phyloP scores from a whole-genome alignment of 768 basidiomycete genomes.

The Pleurotus djamor region DNA sequence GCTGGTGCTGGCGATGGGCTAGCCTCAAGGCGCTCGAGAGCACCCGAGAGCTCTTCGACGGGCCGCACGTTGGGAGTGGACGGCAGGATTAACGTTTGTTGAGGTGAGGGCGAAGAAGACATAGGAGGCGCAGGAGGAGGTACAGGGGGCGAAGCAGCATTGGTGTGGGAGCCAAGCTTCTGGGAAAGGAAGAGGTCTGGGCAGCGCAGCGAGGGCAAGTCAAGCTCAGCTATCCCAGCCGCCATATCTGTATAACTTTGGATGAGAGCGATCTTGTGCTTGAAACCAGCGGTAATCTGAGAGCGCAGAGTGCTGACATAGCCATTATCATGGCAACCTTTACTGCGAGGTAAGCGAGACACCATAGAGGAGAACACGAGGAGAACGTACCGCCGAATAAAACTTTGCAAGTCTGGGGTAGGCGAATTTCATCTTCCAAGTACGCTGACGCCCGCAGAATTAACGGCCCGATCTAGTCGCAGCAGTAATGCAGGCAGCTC shows the following conservation, averaged over 20 bases:
- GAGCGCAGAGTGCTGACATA: constrained; percentile 63
- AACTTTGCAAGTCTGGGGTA: constrained; percentile 64
- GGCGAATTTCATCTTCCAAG: constrained; percentile 58
- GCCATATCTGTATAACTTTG: constrained; percentile 64
- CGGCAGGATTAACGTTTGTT: not conserved
- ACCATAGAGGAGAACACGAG: constrained; percentile 3
- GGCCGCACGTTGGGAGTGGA: not conserved
- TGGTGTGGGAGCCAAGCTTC: constrained; percentile 39
- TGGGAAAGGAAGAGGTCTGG: constrained; percentile 59
- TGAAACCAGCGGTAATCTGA: constrained; percentile 62
- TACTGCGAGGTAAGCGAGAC: constrained; percentile 5
- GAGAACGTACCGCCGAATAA: constrained; percentile 58
- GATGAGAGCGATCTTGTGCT: constrained; percentile 63
- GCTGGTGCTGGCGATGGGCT: not conserved
- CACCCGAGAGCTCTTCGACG: not conserved
- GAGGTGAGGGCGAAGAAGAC: not conserved
- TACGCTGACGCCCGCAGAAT: constrained; percentile 31
- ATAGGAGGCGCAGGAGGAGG: not conserved
- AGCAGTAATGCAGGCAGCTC: constrained; percentile 13
- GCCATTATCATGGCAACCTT: constrained; percentile 75
- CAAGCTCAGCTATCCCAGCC: constrained; percentile 52
- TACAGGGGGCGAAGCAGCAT: not conserved
- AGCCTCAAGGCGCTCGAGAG: not conserved
- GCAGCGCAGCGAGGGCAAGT: constrained; percentile 49
- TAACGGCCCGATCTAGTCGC: not conserved